phyloP scores from a whole-genome alignment of 768 basidiomycete species.

The Tulasnella sp. region DNA sequence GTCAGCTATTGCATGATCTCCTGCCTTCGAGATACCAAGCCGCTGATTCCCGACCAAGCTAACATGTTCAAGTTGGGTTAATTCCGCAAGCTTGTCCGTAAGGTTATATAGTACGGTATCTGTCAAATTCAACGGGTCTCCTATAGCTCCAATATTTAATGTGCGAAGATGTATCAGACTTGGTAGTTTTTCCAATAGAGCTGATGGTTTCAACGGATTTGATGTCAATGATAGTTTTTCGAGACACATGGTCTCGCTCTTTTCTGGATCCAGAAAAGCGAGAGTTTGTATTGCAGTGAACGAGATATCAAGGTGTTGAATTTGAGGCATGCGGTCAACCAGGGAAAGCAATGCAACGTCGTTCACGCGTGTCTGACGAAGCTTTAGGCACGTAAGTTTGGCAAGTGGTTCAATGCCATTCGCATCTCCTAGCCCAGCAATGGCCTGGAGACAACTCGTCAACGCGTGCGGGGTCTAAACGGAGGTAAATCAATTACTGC shows the following conservation, averaged over 20 bases:
- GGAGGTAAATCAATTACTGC: neutral
- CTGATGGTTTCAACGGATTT: constrained; percentile 39
- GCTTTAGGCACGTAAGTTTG: constrained; percentile 41
- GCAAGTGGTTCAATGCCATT: constrained; percentile 25
- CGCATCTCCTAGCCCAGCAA: too few species aligned
- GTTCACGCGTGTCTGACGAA: constrained; percentile 41
- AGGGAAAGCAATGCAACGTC: constrained; percentile 36
- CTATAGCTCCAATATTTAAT: constrained; percentile 44
- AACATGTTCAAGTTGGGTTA: constrained; percentile 35
- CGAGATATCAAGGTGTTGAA: constrained; percentile 48
- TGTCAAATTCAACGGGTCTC: constrained; percentile 45
- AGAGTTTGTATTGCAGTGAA: constrained; percentile 42
- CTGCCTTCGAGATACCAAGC: constrained; percentile 30
- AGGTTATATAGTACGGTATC: constrained; percentile 36
- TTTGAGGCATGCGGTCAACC: constrained; percentile 35
- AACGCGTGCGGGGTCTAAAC: neutral
- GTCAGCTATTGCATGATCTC: constrained; percentile 28
- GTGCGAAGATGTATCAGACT: constrained; percentile 33
- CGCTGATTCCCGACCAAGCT: constrained; percentile 54
- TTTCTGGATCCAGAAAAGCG: constrained; percentile 10
- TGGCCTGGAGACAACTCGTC: too few species aligned
- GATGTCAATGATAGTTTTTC: constrained; percentile 44
- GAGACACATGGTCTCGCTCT: too few species aligned
- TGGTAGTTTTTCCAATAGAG: constrained; percentile 31
- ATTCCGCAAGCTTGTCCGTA: constrained; percentile 30